Percentiles rank a stretch among this genome's conserved stretches.
phyloP scores from a whole-genome alignment of 306 rosid species.

The Phaseolus lunatus region DNA sequence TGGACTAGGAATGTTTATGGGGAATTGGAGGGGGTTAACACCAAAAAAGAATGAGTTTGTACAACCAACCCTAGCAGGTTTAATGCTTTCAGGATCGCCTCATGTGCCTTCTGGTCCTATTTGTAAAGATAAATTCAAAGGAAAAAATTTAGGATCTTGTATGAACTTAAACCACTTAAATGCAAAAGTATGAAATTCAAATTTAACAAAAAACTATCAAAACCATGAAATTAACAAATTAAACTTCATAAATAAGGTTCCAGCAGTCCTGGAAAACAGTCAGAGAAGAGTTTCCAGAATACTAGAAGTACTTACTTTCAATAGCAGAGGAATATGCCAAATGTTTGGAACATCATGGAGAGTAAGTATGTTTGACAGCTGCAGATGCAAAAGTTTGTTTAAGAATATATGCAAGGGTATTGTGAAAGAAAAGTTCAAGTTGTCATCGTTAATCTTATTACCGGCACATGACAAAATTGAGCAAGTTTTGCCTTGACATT shows the following conservation, averaged over 20 bases:
- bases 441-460: conserved; percentile 46
- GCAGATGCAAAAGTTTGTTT: conserved; percentile 43
- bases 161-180: conserved; percentile 30
- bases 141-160: conserved; percentile 39
- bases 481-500: conserved; percentile 80
- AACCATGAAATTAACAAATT: conserved; percentile 12
- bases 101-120: conserved; percentile 91
- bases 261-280: conserved; percentile 13
- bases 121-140: conserved; percentile 44
- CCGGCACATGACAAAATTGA: conserved; percentile 98
- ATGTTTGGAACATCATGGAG: conserved; percentile 96
- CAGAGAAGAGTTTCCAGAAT: not conserved
- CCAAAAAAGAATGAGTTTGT: conserved; percentile 44
- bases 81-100: conserved; percentile 81
- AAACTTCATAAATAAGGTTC: conserved; percentile 23
- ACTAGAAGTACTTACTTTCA: conserved; percentile 66
- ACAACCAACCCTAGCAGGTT: conserved; percentile 74
- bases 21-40: conserved; percentile 23
- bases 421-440: conserved; percentile 28
- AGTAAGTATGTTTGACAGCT: conserved; percentile 79
- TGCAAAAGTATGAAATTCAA: conserved; percentile 30
- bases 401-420: not conserved
- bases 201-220: conserved; percentile 5
- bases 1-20: conserved; percentile 19
- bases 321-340: conserved; percentile 92